These are phyloP conservation scores for Suillus spraguei DNA, from an alignment of 768 basidiomycete genomes.

Conservation along the genomic window DNA sequence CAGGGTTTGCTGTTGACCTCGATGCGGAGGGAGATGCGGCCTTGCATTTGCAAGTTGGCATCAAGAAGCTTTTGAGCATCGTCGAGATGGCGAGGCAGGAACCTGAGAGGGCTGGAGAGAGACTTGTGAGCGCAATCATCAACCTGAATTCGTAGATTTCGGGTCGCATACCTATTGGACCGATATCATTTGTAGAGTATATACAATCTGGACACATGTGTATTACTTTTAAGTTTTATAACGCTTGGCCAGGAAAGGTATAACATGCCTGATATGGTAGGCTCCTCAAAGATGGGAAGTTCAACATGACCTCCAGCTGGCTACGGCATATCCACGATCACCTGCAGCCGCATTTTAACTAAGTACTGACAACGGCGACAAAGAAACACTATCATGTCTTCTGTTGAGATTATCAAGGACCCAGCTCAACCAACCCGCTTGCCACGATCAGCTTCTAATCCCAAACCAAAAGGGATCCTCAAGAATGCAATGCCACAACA, in stretches of 20 bases:
- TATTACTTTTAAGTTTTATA: background rate
- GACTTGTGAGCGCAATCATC: constrained; percentile 66
- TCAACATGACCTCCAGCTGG: constrained; percentile 6
- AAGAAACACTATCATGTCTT: constrained; percentile 23
- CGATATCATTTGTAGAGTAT: constrained; percentile 12
- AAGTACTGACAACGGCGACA: background rate
- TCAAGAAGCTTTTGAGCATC: constrained; percentile 90
- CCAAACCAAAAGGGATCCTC: constrained; percentile 85
- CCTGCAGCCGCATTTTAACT: background rate
- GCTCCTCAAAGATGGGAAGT: constrained; percentile 13
- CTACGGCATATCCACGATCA: background rate
- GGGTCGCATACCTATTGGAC: constrained; percentile 1
- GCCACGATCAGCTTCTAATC: constrained; percentile 64
- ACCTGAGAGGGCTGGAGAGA: constrained; percentile 76
- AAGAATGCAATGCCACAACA: constrained; percentile 72
- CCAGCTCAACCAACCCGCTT: constrained; percentile 49
- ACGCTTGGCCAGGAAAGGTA: constrained; percentile 23
- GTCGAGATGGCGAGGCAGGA: constrained; percentile 98
- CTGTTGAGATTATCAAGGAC: constrained; percentile 38
- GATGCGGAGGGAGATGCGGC: constrained; percentile 47
- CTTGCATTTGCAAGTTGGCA: constrained; percentile 73
- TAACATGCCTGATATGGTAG: constrained; percentile 14
- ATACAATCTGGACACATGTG: constrained; percentile 7
- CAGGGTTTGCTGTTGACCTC: constrained; percentile 60
- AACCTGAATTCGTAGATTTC: constrained; percentile 38